Percentiles rank a stretch among this genome's conserved stretches.
These are phyloP conservation scores for Acephala macrosclerotiorum DNA, from an alignment of 2,329 filamentous ascomycete species.

Conservation along the genomic window DNA sequence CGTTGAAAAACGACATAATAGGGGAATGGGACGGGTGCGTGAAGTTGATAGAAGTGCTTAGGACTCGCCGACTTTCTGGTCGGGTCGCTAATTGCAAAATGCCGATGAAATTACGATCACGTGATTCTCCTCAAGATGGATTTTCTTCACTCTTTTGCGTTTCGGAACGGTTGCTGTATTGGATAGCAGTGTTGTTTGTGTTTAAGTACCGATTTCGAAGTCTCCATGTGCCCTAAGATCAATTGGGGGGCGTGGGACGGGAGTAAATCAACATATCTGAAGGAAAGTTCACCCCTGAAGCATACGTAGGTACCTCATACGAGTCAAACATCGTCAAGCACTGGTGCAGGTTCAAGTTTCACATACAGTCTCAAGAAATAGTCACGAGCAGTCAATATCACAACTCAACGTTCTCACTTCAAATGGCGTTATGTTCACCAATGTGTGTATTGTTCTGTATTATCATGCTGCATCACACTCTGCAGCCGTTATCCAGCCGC, in stretches of 20 bases:
- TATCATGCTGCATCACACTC: constrained; percentile 41
- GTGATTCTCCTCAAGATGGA: neutral
- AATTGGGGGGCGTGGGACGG: too few relatives aligned
- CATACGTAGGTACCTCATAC: neutral
- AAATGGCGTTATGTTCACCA: neutral
- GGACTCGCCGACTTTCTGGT: constrained; percentile 10
- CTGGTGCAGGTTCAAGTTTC: neutral
- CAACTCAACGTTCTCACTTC: neutral
- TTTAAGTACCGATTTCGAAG: too few relatives aligned
- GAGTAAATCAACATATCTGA: too few relatives aligned
- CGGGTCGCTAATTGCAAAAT: constrained; percentile 11
- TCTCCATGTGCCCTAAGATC: too few relatives aligned
- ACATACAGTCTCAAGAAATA: neutral
- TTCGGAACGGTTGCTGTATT: neutral
- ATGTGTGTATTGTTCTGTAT: constrained; percentile 33
- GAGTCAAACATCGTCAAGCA: neutral
- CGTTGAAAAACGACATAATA: constrained; percentile 30
- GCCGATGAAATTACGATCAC: constrained; percentile 3
- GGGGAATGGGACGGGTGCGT: neutral
- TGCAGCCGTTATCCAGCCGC: constrained; percentile 39
- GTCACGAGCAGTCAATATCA: neutral
- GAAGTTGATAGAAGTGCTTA: neutral
- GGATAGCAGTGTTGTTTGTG: too few relatives aligned
- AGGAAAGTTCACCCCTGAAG: neutral
- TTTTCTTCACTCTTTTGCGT: neutral